These are phyloP conservation scores for Thalassia testudinum DNA, from an alignment of 116 monocot genomes.

Conservation along the genomic window DNA sequence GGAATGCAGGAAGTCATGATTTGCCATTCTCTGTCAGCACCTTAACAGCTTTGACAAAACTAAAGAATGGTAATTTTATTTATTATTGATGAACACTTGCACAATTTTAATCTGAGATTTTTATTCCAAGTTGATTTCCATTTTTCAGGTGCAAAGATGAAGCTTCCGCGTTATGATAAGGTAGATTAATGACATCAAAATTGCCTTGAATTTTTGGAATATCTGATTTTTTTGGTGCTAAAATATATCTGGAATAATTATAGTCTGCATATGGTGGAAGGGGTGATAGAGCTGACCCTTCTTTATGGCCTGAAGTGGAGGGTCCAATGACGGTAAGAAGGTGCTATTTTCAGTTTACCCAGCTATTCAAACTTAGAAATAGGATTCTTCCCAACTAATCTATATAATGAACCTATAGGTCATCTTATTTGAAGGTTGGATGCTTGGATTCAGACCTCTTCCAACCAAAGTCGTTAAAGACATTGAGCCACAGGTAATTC, in stretches of 20 bases:
- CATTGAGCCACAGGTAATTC: constrained; percentile 75
- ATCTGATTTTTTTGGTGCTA: background rate
- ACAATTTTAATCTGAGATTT: no score
- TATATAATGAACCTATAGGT: constrained; percentile 32
- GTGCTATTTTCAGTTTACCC: no score
- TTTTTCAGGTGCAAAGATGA: constrained; percentile 66
- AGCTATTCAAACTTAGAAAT: no score
- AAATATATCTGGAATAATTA: background rate
- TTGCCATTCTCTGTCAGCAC: constrained; percentile 72
- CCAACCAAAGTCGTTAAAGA: constrained; percentile 65
- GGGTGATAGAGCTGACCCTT: constrained; percentile 91
- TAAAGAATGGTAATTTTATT: constrained; percentile 64
- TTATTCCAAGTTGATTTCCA: no score
- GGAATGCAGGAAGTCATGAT: constrained; percentile 99
- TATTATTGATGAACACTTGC: background rate
- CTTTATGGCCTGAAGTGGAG: constrained; percentile 81
- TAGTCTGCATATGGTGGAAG: constrained; percentile 52
- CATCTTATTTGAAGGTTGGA: constrained; percentile 96
- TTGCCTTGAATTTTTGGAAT: background rate
- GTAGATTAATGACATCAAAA: constrained; percentile 13
- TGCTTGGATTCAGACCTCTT: constrained; percentile 97
- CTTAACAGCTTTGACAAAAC: constrained; percentile 35
- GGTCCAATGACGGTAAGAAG: constrained; percentile 60
- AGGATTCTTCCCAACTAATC: background rate
- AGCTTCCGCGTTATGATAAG: constrained; percentile 96